Evolutionary conservation across 2,329 filamentous ascomycete genomes (phyloP).

Genomic region (Aspergillus puulaauensis): DNA sequence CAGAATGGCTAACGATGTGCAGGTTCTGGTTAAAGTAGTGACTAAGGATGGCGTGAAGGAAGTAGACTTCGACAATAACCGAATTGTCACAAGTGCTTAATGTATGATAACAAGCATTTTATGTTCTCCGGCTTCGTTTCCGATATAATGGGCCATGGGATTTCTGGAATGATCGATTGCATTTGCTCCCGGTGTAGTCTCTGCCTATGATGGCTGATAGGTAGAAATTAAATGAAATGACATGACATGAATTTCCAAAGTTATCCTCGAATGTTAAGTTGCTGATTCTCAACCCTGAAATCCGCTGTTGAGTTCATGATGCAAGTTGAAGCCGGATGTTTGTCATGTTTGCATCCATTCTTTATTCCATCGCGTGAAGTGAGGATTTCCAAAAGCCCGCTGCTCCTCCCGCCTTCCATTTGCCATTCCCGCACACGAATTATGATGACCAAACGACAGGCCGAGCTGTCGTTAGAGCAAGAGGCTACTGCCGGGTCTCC

Average conservation of each 20-base stretch:
- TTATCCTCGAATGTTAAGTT: neutral
- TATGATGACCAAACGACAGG: constrained; percentile 49
- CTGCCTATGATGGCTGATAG: constrained; percentile 2
- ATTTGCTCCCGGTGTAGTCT: constrained; percentile 17
- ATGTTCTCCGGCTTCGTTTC: constrained; percentile 26
- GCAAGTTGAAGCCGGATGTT: constrained; percentile 15
- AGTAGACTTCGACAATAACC: constrained; percentile 81
- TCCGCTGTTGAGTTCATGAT: neutral
- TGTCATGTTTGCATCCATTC: constrained; percentile 28
- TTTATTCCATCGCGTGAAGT: constrained; percentile 19
- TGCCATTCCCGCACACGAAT: constrained; percentile 11
- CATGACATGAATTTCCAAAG: neutral
- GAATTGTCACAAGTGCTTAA: constrained; percentile 51
- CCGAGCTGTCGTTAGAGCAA: constrained; percentile 44
- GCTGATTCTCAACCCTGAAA: neutral
- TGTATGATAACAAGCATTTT: constrained; percentile 31
- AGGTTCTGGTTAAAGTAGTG: constrained; percentile 75
- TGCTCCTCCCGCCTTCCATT: constrained; percentile 7
- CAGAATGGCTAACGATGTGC: constrained; percentile 28
- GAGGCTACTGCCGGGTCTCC: constrained; percentile 38
- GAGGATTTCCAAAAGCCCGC: constrained; percentile 19
- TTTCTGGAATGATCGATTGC: constrained; percentile 24
- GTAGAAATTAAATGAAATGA: constrained; percentile 21
- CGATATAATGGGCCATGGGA: constrained; percentile 24
- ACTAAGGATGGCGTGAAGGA: constrained; percentile 90